Conservation (phyloP, 495 filamentous ascomycete genomes). For the Penicillium ochrochloron region DNA sequence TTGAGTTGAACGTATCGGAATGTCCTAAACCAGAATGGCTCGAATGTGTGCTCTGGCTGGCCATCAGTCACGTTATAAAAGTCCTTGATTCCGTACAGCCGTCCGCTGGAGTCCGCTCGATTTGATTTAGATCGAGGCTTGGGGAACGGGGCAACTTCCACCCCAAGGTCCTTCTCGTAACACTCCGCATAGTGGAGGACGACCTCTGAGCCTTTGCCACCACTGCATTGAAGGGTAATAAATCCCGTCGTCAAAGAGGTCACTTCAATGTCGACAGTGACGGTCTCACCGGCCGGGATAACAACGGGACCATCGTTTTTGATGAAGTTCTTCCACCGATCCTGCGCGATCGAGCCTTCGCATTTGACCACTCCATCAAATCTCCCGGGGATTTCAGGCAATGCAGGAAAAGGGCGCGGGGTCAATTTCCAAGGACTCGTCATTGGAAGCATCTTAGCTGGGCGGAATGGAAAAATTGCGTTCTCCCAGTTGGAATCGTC, state of each 20-base stretch:
- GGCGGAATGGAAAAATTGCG: conserved; percentile 20
- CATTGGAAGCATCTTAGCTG: conserved; percentile 33
- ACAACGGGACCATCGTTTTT: conserved; percentile 8
- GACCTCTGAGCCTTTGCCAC: conserved; percentile 21
- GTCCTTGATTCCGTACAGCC: conserved; percentile 31
- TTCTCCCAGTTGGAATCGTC: conserved; percentile 28
- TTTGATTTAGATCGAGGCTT: conserved; percentile 24
- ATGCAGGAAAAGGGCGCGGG: conserved; percentile 24
- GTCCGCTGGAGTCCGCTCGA: conserved; percentile 20
- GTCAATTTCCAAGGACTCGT: conserved; percentile 28
- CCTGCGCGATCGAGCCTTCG: conserved; percentile 8
- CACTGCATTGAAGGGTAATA: conserved; percentile 22
- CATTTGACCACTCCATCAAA: conserved; percentile 26
- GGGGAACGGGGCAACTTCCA: conserved; percentile 24
- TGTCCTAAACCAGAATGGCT: conserved; percentile 36
- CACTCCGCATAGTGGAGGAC: conserved; percentile 30
- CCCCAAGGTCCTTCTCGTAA: conserved; percentile 30
- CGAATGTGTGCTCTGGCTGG: conserved; percentile 19
- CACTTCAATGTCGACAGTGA: conserved; percentile 23
- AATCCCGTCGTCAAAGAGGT: conserved; percentile 29
- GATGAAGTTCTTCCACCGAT: conserved; percentile 16
- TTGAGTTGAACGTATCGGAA: conserved; percentile 33
- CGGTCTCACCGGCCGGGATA: conserved; percentile 17
- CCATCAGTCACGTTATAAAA: conserved; percentile 21
- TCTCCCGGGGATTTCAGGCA: conserved; percentile 19